phyloP scores from a whole-genome alignment of 345 rosid species.

The Euphorbia lathyris region DNA sequence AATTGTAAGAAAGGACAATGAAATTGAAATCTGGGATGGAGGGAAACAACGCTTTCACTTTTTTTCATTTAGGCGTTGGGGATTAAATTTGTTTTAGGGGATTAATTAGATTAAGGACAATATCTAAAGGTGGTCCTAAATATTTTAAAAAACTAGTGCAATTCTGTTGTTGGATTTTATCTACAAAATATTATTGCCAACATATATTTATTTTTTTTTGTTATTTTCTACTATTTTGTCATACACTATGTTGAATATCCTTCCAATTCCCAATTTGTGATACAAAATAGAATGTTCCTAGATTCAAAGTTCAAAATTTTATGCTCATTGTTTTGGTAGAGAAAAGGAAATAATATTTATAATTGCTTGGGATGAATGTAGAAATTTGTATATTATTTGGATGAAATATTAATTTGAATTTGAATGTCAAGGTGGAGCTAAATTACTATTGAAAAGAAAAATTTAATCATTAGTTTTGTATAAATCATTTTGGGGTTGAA shows the following conservation, averaged over 20 bases:
- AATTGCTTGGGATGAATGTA: too few species aligned
- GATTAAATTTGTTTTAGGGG: too few species aligned
- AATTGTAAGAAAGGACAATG: background rate
- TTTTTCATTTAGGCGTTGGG: slow-evolving; percentile 22
- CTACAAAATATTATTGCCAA: background rate
- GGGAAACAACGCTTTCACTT: slow-evolving; percentile 12
- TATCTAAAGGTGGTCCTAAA: background rate
- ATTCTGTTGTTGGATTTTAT: background rate
- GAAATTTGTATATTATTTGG: too few species aligned
- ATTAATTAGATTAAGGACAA: slow-evolving; percentile 6
- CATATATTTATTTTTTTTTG: too few species aligned
- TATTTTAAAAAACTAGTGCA: background rate
- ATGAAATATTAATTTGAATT: too few species aligned
- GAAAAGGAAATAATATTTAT: too few species aligned
- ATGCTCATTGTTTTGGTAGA: background rate
- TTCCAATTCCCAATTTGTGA: background rate
- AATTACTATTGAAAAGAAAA: too few species aligned
- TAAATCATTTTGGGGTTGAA: too few species aligned
- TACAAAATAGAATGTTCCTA: background rate
- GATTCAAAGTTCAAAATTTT: background rate
- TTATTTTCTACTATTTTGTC: background rate
- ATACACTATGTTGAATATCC: background rate
- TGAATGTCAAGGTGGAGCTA: too few species aligned
- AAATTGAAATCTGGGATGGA: slow-evolving; percentile 23
- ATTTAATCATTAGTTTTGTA: too few species aligned